These are phyloP conservation scores for Naganishia vishniacii DNA, from an alignment of 768 basidiomycete genomes.

Conservation along the genomic window DNA sequence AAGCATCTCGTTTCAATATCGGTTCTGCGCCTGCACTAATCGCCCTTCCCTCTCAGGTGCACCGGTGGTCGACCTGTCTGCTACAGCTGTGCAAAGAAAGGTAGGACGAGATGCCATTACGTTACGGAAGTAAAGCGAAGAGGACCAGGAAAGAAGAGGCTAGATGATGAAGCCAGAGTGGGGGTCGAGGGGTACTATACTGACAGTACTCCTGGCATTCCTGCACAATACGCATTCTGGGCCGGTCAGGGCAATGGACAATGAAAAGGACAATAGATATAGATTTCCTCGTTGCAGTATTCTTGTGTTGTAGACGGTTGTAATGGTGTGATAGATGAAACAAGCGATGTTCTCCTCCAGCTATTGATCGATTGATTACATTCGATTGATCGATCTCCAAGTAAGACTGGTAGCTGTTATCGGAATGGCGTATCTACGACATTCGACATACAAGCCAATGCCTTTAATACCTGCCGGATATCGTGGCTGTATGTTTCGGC, in stretches of 20 bases:
- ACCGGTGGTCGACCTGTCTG: conserved; percentile 6
- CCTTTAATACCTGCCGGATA: no score
- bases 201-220: conserved; percentile 2
- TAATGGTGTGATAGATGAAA: neutral
- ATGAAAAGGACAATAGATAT: neutral
- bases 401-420: no score
- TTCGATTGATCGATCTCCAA: no score
- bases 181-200: neutral
- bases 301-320: neutral
- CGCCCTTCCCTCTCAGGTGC: neutral
- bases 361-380: no score
- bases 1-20: neutral
- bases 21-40: neutral
- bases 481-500: no score
- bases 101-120: neutral
- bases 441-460: no score
- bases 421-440: no score
- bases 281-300: neutral
- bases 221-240: conserved; percentile 14
- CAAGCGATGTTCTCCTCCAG: no score
- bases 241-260: neutral
- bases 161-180: conserved; percentile 3
- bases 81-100: conserved; percentile 16
- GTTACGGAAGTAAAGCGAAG: neutral
- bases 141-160: conserved; percentile 16